These are phyloP conservation scores for Malbranchea zuffiana DNA, from an alignment of 2,329 filamentous ascomycete species.

Conservation along the genomic window DNA sequence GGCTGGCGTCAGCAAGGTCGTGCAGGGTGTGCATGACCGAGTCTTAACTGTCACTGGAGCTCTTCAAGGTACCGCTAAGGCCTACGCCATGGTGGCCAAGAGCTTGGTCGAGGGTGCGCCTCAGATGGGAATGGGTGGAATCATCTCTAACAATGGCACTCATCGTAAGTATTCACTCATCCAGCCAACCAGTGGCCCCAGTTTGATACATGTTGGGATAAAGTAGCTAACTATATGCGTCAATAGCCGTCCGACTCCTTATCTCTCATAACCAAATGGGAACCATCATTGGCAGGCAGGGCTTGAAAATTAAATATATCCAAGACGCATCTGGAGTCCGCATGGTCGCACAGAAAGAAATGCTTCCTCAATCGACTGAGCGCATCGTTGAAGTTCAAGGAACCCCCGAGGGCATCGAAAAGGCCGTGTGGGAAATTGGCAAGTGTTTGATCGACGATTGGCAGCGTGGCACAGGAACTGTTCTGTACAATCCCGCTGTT, in stretches of 20 bases:
- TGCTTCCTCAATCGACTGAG: conserved; percentile 97
- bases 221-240: conserved; percentile 15
- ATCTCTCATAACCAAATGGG: conserved; percentile 99
- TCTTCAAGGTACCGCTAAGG: conserved; percentile 77
- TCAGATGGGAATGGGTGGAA: conserved; percentile 89
- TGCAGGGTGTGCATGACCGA: conserved; percentile 92
- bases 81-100: conserved; percentile 86
- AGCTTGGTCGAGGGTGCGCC: conserved; percentile 87
- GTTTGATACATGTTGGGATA: not conserved
- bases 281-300: conserved; percentile 93
- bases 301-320: conserved; percentile 98
- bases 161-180: conserved; percentile 61
- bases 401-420: conserved; percentile 87
- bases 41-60: conserved; percentile 90
- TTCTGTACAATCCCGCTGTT: conserved; percentile 93
- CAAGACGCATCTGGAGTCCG: conserved; percentile 93
- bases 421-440: conserved; percentile 96
- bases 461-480: conserved; percentile 92
- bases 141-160: conserved; percentile 76
- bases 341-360: conserved; percentile 99
- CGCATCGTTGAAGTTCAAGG: conserved; percentile 95
- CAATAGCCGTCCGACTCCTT: conserved; percentile 80
- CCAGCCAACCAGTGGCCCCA: not conserved
- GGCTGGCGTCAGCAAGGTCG: conserved; percentile 96
- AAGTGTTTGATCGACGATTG: conserved; percentile 97